Percentiles rank a stretch among this genome's conserved stretches.
Evolutionary conservation across 345 rosid species (phyloP).

Genomic region (Populus deltoides): DNA sequence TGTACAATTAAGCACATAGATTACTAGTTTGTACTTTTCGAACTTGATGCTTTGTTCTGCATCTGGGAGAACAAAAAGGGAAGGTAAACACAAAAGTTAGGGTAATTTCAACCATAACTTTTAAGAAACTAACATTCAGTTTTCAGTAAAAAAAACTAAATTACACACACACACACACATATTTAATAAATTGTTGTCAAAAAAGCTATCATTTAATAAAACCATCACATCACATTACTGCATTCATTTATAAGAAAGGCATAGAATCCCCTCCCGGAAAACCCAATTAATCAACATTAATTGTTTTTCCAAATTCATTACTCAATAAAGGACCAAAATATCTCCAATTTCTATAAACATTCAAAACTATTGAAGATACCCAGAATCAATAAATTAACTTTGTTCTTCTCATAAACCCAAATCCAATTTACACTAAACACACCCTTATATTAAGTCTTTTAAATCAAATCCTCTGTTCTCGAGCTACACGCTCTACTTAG

Average conservation of each 20-base stretch:
- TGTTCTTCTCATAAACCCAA: neutral
- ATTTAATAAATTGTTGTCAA: neutral
- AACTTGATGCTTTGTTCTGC: neutral
- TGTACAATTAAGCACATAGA: neutral
- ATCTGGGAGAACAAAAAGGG: constrained; percentile 17
- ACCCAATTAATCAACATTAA: neutral
- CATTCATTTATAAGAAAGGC: neutral
- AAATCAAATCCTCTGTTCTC: too few species aligned
- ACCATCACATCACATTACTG: neutral
- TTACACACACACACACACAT: too few species aligned
- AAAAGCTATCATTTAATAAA: neutral
- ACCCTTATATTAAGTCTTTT: too few species aligned
- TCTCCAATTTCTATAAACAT: neutral
- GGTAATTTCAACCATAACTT: neutral
- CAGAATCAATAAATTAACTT: neutral
- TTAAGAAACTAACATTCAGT: too few species aligned
- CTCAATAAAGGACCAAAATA: neutral
- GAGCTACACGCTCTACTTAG: too few species aligned
- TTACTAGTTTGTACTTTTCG: constrained; percentile 31
- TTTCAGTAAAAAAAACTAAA: neutral
- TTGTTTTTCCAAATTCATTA: neutral
- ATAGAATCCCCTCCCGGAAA: neutral
- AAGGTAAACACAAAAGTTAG: neutral
- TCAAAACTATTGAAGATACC: neutral
- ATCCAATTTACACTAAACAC: too few species aligned